These are phyloP conservation scores for Pittosporum tobira DNA, from an alignment of 129 eudicot genomes.

Conservation along the genomic window DNA sequence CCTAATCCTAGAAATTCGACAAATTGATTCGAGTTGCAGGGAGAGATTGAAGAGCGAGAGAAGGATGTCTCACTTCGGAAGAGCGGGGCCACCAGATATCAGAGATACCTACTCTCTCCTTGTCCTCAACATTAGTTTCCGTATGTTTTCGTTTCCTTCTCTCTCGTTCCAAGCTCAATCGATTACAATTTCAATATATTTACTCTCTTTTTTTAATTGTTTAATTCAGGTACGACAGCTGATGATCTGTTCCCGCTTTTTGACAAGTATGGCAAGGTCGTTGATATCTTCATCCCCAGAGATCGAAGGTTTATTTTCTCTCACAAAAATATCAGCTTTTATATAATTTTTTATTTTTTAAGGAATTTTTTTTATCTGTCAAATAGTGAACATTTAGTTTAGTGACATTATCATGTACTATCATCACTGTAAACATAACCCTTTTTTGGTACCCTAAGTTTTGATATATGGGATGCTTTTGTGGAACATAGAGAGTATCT, in stretches of 20 bases:
- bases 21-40: not conserved
- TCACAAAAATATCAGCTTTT: too few species aligned
- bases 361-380: too few species aligned
- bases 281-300: constrained; percentile 64
- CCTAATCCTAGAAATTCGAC: not conserved
- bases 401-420: too few species aligned
- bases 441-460: too few species aligned
- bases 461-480: too few species aligned
- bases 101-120: constrained; percentile 90
- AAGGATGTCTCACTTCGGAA: constrained; percentile 85
- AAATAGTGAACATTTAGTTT: too few species aligned
- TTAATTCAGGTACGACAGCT: constrained; percentile 44
- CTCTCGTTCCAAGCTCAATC: not conserved
- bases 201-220: not conserved
- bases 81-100: constrained; percentile 94
- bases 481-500: too few species aligned
- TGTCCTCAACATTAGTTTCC: constrained; percentile 91
- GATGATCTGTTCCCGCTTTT: constrained; percentile 67
- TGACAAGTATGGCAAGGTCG: constrained; percentile 73
- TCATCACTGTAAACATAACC: too few species aligned
- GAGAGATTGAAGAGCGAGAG: not conserved
- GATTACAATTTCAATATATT: not conserved
- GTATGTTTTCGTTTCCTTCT: constrained; percentile 22
- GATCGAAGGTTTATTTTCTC: constrained; percentile 45
- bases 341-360: too few species aligned